A percentile compares a stretch with the other conserved stretches of the same genome.
phyloP scores from a whole-genome alignment of 306 rosid genomes.

The Vigna angularis region DNA sequence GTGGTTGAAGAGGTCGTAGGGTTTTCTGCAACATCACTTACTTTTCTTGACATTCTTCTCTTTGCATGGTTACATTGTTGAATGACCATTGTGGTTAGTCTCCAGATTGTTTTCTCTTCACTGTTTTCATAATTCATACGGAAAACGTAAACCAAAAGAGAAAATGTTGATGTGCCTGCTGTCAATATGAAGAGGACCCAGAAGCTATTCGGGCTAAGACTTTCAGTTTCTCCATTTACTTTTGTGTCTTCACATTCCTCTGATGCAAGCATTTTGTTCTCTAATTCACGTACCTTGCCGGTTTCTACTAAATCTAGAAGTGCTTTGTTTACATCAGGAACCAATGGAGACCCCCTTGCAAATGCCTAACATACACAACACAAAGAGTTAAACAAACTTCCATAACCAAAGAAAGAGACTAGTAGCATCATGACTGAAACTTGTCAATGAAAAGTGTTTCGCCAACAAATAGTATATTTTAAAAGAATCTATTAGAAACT shows the following conservation, averaged over 20 bases:
- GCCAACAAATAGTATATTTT: too few species aligned
- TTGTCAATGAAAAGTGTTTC: too few species aligned
- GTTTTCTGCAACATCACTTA: slow-evolving; percentile 31
- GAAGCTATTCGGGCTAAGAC: slow-evolving; percentile 57
- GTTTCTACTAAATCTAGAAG: slow-evolving; percentile 46
- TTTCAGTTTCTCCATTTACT: slow-evolving; percentile 20
- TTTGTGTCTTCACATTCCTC: slow-evolving; percentile 43
- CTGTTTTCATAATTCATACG: background rate
- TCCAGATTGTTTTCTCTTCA: slow-evolving; percentile 33
- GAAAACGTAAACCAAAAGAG: slow-evolving; percentile 45
- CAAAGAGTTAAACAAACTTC: background rate
- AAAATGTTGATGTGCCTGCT: background rate
- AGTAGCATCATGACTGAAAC: too few species aligned
- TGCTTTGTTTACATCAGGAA: slow-evolving; percentile 46
- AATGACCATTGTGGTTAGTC: slow-evolving; percentile 34
- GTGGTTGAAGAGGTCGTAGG: background rate
- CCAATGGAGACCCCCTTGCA: slow-evolving; percentile 48
- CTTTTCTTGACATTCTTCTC: slow-evolving; percentile 42
- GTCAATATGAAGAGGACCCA: background rate
- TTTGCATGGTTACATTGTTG: slow-evolving; percentile 40
- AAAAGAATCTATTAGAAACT: background rate
- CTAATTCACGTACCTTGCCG: slow-evolving; percentile 42
- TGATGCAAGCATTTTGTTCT: slow-evolving; percentile 50
- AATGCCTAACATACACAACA: slow-evolving; percentile 46
- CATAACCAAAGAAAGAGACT: background rate